phyloP scores from a whole-genome alignment of 192 early-diverging fungal species.

The Lunasporangiospora selenospora region DNA sequence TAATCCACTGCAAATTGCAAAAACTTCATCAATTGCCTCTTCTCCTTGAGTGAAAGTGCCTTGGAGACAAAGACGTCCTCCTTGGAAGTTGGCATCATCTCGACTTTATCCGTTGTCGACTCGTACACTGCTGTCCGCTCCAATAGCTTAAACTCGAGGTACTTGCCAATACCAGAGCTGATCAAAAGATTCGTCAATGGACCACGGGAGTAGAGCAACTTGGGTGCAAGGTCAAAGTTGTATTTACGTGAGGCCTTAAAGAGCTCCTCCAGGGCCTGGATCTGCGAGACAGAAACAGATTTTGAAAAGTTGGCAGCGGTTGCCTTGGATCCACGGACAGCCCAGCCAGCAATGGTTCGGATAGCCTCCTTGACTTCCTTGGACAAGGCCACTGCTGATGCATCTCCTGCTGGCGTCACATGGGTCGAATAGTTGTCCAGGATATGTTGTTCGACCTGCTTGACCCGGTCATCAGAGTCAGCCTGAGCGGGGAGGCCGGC shows the following conservation, averaged over 20 bases:
- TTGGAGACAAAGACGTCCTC: slow-evolving; percentile 91
- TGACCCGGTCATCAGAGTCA: slow-evolving; percentile 16
- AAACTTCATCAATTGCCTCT: slow-evolving; percentile 91
- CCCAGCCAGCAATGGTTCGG: slow-evolving; percentile 26
- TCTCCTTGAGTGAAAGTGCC: slow-evolving; percentile 79
- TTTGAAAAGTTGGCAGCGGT: slow-evolving; percentile 8
- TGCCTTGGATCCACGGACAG: background rate
- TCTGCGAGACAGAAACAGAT: slow-evolving; percentile 16
- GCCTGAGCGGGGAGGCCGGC: slow-evolving; percentile 18
- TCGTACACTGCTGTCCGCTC: slow-evolving; percentile 70
- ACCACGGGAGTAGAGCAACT: slow-evolving; percentile 73
- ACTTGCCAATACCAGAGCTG: slow-evolving; percentile 77
- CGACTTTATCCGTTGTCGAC: slow-evolving; percentile 33
- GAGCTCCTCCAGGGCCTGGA: slow-evolving; percentile 40
- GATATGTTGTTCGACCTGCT: slow-evolving; percentile 27
- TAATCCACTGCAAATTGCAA: slow-evolving; percentile 68
- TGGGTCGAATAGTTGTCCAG: background rate
- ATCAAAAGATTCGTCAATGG: slow-evolving; percentile 77
- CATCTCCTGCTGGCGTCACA: background rate
- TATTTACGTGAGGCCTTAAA: slow-evolving; percentile 63
- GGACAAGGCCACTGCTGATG: too few relatives aligned
- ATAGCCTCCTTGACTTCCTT: slow-evolving; percentile 42
- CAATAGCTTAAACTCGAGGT: slow-evolving; percentile 88
- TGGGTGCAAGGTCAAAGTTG: slow-evolving; percentile 75
- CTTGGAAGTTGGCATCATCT: slow-evolving; percentile 83